Percentiles rank a stretch among this genome's conserved stretches.
Evolutionary conservation across 139 green algal genomes (phyloP).

Genomic region (Pleodorina starrii): DNA sequence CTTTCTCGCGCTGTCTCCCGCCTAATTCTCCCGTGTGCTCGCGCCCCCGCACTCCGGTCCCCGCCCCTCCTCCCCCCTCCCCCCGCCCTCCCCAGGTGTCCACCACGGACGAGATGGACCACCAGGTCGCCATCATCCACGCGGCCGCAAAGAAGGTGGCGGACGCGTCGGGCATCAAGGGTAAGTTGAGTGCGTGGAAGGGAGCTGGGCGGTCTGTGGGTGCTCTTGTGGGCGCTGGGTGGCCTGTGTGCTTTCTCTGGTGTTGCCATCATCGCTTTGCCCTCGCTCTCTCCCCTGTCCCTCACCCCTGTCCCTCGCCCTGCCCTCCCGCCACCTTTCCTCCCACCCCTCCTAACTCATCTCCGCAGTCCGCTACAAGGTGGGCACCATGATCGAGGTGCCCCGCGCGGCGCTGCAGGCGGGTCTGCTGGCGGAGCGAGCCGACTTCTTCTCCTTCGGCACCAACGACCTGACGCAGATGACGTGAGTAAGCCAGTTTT

Average conservation of each 20-base stretch:
- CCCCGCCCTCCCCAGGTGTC: constrained; percentile 62
- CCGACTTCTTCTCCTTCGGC: constrained; percentile 93
- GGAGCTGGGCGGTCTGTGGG: neutral
- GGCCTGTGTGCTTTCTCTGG: neutral
- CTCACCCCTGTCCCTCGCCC: neutral
- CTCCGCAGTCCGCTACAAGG: constrained; percentile 34
- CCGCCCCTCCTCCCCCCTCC: neutral
- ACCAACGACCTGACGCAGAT: constrained; percentile 95
- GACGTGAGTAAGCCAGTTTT: constrained; percentile 29
- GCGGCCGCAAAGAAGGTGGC: constrained; percentile 54
- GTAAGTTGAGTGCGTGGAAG: neutral
- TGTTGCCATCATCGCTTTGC: neutral
- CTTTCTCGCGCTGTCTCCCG: too few relatives aligned
- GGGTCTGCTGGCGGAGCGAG: constrained; percentile 78
- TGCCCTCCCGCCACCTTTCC: neutral
- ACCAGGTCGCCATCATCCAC: constrained; percentile 70
- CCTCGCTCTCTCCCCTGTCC: neutral
- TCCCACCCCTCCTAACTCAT: neutral
- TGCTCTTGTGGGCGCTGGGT: too few relatives aligned
- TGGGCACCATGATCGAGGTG: constrained; percentile 95
- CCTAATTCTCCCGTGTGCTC: too few relatives aligned
- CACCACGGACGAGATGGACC: constrained; percentile 75
- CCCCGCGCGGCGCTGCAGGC: constrained; percentile 84
- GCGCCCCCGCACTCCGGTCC: too few relatives aligned
- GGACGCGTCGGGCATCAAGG: neutral